Evolutionary conservation across 2,329 filamentous ascomycete genomes (phyloP).

Genomic region (Penicillium hesseltinei): DNA sequence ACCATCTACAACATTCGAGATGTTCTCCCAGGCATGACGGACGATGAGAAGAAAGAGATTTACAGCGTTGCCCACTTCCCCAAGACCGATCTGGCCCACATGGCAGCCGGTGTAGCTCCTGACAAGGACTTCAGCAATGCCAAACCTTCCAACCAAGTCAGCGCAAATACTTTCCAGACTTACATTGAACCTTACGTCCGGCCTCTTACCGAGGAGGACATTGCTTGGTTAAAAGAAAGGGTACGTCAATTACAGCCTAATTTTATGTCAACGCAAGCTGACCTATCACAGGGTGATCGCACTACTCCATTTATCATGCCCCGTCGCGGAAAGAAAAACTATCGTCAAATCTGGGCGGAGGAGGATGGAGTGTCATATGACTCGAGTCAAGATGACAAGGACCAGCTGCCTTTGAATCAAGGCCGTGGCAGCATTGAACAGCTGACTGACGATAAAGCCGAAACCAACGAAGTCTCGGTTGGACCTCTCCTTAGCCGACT

Average conservation of each 20-base stretch:
- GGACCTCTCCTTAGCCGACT: conserved; percentile 82
- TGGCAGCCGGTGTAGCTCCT: conserved; percentile 84
- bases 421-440: conserved; percentile 81
- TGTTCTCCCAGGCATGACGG: conserved; percentile 70
- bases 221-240: conserved; percentile 86
- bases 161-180: conserved; percentile 85
- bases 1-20: conserved; percentile 90
- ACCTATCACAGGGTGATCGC: conserved; percentile 64
- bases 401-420: conserved; percentile 74
- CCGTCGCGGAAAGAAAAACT: conserved; percentile 77
- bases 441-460: conserved; percentile 79
- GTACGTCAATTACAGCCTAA: conserved; percentile 35
- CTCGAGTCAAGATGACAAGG: conserved; percentile 58
- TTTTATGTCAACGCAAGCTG: conserved; percentile 1
- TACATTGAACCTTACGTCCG: conserved; percentile 92
- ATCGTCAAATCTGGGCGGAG: conserved; percentile 88
- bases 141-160: conserved; percentile 92
- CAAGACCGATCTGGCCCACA: conserved; percentile 71
- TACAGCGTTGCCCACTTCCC: conserved; percentile 86
- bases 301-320: conserved; percentile 81
- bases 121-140: conserved; percentile 94
- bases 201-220: conserved; percentile 85
- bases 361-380: conserved; percentile 82
- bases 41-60: conserved; percentile 83
- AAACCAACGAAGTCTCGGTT: conserved; percentile 84